Evolutionary conservation across 805 yeast genomes (phyloP).

Genomic region (Metschnikowia similis): DNA sequence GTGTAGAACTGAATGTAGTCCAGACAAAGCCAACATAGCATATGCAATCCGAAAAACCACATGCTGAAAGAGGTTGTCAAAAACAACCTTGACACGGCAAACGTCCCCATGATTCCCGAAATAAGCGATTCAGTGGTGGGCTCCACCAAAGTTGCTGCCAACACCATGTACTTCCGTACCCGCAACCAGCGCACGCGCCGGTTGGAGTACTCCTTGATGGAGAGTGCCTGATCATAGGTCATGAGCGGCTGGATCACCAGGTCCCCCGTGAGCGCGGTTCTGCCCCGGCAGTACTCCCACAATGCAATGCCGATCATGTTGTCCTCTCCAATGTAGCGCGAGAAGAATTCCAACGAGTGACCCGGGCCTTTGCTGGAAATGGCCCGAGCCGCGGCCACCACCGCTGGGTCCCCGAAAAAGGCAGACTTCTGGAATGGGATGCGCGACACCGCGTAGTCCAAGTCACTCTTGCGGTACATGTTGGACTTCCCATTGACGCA

Average conservation of each 20-base stretch:
- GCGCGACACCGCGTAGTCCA: constrained; percentile 52
- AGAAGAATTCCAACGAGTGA: constrained; percentile 62
- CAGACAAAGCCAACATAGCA: constrained; percentile 56
- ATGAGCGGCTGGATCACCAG: constrained; percentile 69
- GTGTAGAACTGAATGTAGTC: constrained; percentile 59
- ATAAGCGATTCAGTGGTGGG: constrained; percentile 80
- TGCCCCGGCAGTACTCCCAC: constrained; percentile 62
- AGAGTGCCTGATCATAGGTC: constrained; percentile 30
- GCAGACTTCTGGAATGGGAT: constrained; percentile 25
- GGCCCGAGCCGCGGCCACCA: constrained; percentile 27
- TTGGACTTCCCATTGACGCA: constrained; percentile 92
- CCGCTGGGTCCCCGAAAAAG: constrained; percentile 29
- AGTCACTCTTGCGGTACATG: constrained; percentile 61
- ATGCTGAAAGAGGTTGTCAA: constrained; percentile 26
- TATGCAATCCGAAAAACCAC: constrained; percentile 47
- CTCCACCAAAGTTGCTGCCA: constrained; percentile 77
- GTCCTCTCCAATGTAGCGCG: constrained; percentile 85
- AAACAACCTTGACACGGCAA: constrained; percentile 47
- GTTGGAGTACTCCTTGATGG: constrained; percentile 52
- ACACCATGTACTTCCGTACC: constrained; percentile 82
- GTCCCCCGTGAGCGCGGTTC: constrained; percentile 78
- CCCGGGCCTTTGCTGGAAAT: constrained; percentile 32
- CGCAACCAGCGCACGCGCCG: constrained; percentile 83
- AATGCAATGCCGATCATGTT: constrained; percentile 86
- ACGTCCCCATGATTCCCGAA: constrained; percentile 63